Evolutionary conservation across 768 basidiomycete genomes (phyloP), one percentile per base, ranked within the genome.

Genomic region (Pulveroboletus ravenelii): DNA sequence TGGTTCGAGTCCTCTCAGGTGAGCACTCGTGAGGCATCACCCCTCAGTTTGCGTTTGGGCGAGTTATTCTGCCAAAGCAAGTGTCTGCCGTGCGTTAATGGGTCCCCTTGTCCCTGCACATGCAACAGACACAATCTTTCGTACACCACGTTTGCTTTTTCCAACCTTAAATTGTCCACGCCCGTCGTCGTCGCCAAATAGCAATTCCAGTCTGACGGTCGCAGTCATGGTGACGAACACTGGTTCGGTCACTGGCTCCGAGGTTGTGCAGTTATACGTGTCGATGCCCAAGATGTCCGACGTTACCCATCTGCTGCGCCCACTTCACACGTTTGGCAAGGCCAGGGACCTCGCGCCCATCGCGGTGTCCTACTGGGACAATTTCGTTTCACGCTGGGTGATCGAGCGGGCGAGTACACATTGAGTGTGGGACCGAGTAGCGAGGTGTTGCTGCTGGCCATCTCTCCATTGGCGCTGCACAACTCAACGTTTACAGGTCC

Each of bases 41-140:
- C 14, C 86, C 89, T 10, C 71, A 77, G 10, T 91, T 83, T 66
- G 75, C 84, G 46, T 92, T 92, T 62, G 89, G 89, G 82, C 84
- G 61, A 59, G 79, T 54, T 6, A 12, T 39, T 13, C 6, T 39
- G 9, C 31, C 42, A 27, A 35, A 6, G 10, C 9, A 6, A 20
- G 41, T 25, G 1, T 35, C 15, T 1, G 14, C 20, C 14, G 20
- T 23, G 15, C 5, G 14, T 18, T 53, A 36, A 58, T 35, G 18
- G 10, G 27, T 17, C 25, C 34, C 17, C 2, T 3, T 8, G 12
- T 6, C 41, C 17, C 13, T n/a, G n/a, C n/a, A n/a, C n/a, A n/a
- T n/a, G n/a, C n/a, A n/a, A n/a, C 18, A 87, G 85, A 4, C 79
- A 75, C 56, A 88, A 88, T 25, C 70, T 89, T 10, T 89, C 87